Conservation (phyloP, 2,329 filamentous ascomycete genomes). For the Fusarium verticillioides region DNA sequence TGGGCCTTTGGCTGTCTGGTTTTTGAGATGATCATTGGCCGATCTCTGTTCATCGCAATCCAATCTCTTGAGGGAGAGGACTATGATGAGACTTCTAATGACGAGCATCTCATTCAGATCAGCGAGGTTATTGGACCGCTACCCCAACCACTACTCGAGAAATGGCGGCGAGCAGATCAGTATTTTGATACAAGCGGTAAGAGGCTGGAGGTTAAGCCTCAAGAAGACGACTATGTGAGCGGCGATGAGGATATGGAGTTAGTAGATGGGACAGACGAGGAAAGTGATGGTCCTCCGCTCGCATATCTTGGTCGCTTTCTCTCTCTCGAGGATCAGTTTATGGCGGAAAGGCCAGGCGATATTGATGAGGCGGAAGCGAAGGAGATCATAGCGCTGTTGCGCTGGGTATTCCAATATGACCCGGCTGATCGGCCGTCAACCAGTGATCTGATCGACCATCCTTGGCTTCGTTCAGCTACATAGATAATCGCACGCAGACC, state of each 20-base stretch:
- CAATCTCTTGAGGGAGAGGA: not conserved
- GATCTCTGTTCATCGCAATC: not conserved
- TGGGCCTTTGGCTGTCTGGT: not conserved
- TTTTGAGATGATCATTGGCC: not conserved
- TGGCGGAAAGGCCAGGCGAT: not conserved
- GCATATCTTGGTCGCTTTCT: not conserved
- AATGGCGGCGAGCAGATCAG: not conserved
- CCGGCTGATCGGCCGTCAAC: not conserved
- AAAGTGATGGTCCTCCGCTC: not conserved
- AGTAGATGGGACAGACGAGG: accelerated
- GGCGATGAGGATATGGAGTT: not conserved
- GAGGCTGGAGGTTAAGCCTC: not conserved
- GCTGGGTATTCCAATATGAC: not conserved
- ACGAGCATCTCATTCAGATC: not conserved
- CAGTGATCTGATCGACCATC: not conserved
- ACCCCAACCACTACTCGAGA: not conserved
- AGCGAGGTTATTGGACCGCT: not conserved
- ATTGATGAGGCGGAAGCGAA: accelerated
- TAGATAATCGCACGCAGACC: accelerated
- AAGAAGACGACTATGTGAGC: not conserved
- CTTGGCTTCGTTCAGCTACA: not conserved
- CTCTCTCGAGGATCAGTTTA: not conserved
- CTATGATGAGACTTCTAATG: not conserved
- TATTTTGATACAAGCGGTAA: not conserved
- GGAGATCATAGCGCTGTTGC: not conserved